Conservation (phyloP, 495 filamentous ascomycete species). For the Talaromyces nanjingensis region DNA sequence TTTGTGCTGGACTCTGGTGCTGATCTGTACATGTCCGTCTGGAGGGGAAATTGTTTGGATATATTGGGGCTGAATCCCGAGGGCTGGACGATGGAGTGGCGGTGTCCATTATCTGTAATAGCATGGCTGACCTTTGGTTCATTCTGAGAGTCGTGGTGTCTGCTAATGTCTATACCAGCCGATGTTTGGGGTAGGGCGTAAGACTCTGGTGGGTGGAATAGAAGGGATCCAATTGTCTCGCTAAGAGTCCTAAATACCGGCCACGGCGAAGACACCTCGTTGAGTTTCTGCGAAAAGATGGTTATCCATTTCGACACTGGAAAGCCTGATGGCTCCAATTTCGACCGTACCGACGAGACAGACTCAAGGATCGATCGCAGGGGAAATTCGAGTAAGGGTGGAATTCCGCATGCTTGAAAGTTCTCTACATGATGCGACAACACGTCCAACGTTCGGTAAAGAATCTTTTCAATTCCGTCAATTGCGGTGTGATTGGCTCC, state of each 20-base stretch:
- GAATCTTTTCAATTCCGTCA: slow-evolving; percentile 38
- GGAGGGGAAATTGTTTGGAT: background rate
- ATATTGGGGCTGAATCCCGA: background rate
- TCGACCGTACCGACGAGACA: slow-evolving; percentile 27
- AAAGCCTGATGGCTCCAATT: slow-evolving; percentile 27
- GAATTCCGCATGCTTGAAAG: slow-evolving; percentile 39
- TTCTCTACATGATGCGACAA: slow-evolving; percentile 41
- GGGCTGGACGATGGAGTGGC: background rate
- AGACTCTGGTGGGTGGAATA: background rate
- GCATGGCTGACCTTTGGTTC: background rate
- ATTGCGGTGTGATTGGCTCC: slow-evolving; percentile 29
- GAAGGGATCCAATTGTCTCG: slow-evolving; percentile 21
- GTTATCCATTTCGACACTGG: slow-evolving; percentile 35
- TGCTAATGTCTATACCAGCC: background rate
- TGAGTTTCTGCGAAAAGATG: slow-evolving; percentile 27
- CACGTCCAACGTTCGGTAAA: slow-evolving; percentile 35
- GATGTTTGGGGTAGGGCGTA: background rate
- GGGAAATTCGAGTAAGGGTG: slow-evolving; percentile 38
- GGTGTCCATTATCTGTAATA: background rate
- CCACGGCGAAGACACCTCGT: slow-evolving; percentile 24
- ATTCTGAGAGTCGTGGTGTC: background rate
- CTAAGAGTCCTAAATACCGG: slow-evolving; percentile 31
- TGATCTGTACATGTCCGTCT: background rate
- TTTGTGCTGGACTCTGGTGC: background rate
- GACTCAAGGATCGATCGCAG: slow-evolving; percentile 35